Evolutionary conservation across 202 grass and related monocot genomes (phyloP), one percentile per base, ranked within the genome.

Genomic region (Schoenoplectus triqueter): DNA sequence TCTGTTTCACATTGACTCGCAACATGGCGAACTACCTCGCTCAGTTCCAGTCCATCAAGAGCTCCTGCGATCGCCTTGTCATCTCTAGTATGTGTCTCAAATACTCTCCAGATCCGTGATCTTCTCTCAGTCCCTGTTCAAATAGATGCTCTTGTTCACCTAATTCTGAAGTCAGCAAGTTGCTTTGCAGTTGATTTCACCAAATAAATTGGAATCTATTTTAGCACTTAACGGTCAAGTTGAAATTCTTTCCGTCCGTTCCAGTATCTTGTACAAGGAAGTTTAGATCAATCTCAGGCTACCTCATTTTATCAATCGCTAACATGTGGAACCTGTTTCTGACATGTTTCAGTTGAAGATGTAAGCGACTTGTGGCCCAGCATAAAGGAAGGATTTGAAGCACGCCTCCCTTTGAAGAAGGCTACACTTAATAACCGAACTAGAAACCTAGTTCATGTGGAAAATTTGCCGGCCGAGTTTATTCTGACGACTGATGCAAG

Each of bases 31-130:
- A 94, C 90, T 99, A 95, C 82, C 91, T 99, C 78, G 93, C 93
- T 56, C 96, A 99, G 91, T 99, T 99, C 84, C 93, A 99, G 90
- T 92, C 93, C 54, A 99, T 99, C 84, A 99, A 99, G 90, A 94
- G 83, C 88, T 91, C 96, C 78, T 90, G 86, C 85, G 96, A 99
- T 85, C 91, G 91, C 91, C 87, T 99, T 86, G 93, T 99, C 86
- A 64, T 99, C 85, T 92, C 96, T 69, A 91, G 96, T 99, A 94
- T 62, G 64, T 10, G n/a, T 80, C 77, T 69, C 10, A 54, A 55
- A 4, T 69, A 63, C 54, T 77, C 41, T 78, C 48, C 20, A 40
- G 64, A 40, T 20, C 49, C 42, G 10, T 41, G 31, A 47, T 47
- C 0, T 44, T 17, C 1, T 63, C 57, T 74, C 31, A 31, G 31